Evolutionary conservation across 257 asterid species (phyloP), one percentile per base, ranked within the genome.

Genomic region (Nicotiana knightiana): DNA sequence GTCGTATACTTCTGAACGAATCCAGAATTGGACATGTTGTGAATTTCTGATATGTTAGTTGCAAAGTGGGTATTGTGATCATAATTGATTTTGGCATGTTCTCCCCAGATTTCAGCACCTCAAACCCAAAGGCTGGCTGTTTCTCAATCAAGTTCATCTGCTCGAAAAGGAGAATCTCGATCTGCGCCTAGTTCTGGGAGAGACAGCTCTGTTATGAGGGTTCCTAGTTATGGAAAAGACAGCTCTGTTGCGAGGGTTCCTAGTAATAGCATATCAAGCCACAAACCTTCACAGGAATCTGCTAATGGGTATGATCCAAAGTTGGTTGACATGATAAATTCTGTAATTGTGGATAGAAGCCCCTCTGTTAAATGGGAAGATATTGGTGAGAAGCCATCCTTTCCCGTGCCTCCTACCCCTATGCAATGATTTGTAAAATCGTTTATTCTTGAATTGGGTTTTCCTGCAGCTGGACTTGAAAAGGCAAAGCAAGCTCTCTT

Each of bases 311-410:
- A 91, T 86, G 99, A 96, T 89, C 79, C 88, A 84, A 92, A 94
- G 85, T 88, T 96, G 91, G 92, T 87, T 39, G 99, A 93, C 81
- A 94, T 92, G 97, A 94, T 96, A 82, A 96, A 94, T 83, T 92
- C 98, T 62, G 91, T 93, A 87, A 96, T 96, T 85, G 89, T 96
- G 67, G 98, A 94, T 84, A 89, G 87, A 77, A 92, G 97, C 86
- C 97, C 97, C 79, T 93, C 99, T 68, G 98, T 96, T 84, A 96
- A 96, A 87, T 96, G 99, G 99, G 97, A 94, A 82, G 99, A 94
- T 87, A 96, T 96, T 77, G 99, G 99, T 96, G 73, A 88, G 97
- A 83, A 61, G 81, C 79, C 76, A 17, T 80, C 68, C 26, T 84
- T 67, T 78, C 58, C 55, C 18, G 35, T 70, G 82, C 77, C 43